Evolutionary conservation across 345 rosid genomes (phyloP), one percentile per base, ranked within the genome.

Genomic region (Sapria himalayana): DNA sequence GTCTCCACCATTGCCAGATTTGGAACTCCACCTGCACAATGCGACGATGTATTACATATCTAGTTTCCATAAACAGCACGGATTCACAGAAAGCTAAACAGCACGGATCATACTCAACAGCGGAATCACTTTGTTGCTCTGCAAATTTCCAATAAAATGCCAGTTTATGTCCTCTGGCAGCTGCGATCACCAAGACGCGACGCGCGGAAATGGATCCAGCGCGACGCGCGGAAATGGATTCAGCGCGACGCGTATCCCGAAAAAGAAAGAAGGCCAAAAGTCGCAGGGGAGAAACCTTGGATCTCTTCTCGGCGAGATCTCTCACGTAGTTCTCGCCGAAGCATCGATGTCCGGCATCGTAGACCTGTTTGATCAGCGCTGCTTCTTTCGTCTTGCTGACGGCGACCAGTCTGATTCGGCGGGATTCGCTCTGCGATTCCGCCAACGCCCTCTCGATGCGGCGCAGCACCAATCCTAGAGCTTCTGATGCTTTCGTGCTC

Each of bases 251-350:
- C n/a, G n/a, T n/a, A n/a, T 17, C 9, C 11, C 7, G 9, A 9
- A 31, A 18, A 27, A 48, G 0, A 29, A 9, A 22, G 3, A 17
- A 9, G 25, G 13, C 21, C 39, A 5, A 19, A 1, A 25, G 25
- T 22, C 1, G 25, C 15, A 19, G 37, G 23, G 33, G 9, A 42
- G 24, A 25, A 17, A 85, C 92, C 85, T 77, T 84, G 4, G 92
- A 81, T 38, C 79, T 92, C 78, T 81, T 85, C 0, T 81, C 84
- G 47, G 81, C 44, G 57, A 85, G 43, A 51, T 85, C 96, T 43
- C 81, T 92, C 25, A 73, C 92, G 63, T 85, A 85, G 42, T 85
- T 81, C 45, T 85, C 94, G 31, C 81, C 96, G 57, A 85, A 78
- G 60, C 64, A 41, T 20, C 94, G 92, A 69, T 85, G 81, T 7